A percentile compares a stretch with the other conserved stretches of the same genome.
Evolutionary conservation across 2,329 filamentous ascomycete species (phyloP).

Genomic region (Aspergillus pseudoviridinutans): DNA sequence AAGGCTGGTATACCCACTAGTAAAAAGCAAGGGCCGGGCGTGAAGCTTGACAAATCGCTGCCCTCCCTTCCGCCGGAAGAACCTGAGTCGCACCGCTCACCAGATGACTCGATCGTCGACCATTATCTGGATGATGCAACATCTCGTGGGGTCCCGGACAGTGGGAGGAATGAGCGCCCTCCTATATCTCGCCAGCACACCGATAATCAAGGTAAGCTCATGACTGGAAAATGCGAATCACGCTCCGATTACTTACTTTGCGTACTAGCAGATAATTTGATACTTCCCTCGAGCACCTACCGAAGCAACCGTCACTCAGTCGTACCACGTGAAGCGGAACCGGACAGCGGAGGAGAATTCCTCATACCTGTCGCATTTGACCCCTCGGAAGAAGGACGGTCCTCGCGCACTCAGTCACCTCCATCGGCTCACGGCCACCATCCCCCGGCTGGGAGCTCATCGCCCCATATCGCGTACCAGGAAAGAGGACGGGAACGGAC

Average conservation of each 20-base stretch:
- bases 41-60: constrained; percentile 84
- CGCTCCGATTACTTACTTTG: constrained; percentile 1
- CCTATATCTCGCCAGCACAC: constrained; percentile 20
- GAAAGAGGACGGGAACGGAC: constrained; percentile 69
- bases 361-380: constrained; percentile 74
- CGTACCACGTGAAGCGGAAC: constrained; percentile 54
- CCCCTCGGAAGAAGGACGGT: constrained; percentile 57
- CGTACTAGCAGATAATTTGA: constrained; percentile 52
- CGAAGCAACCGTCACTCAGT: constrained; percentile 72
- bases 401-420: constrained; percentile 49
- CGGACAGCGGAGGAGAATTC: constrained; percentile 62
- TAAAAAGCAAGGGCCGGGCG: constrained; percentile 37
- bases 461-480: constrained; percentile 89
- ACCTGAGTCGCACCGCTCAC: constrained; percentile 54
- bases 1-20: constrained; percentile 58
- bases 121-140: constrained; percentile 56
- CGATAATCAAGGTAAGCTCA: constrained; percentile 28
- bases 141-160: constrained; percentile 20
- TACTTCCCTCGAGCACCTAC: constrained; percentile 72
- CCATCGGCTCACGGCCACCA: constrained; percentile 15
- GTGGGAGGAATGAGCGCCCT: constrained; percentile 20
- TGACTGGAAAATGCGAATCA: not conserved
- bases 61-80: constrained; percentile 80
- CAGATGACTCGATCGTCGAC: constrained; percentile 55
- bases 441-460: constrained; percentile 49